phyloP scores from a whole-genome alignment of 805 yeast species.

The Yamadazyma sp. region DNA sequence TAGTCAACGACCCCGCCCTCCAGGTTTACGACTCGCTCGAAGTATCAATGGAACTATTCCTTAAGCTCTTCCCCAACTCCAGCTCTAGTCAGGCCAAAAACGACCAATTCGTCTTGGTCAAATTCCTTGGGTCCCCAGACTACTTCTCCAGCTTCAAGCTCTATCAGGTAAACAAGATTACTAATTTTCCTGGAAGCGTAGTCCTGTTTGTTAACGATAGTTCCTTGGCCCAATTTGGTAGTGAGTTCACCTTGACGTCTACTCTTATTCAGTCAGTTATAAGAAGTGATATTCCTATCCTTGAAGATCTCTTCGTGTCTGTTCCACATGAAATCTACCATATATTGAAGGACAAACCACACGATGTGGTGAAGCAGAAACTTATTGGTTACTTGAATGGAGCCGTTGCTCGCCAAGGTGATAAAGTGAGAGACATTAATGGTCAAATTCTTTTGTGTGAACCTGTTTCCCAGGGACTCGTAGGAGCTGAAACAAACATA shows the following conservation, averaged over 20 bases:
- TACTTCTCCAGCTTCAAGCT: conserved; percentile 32
- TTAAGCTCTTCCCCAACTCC: conserved; percentile 29
- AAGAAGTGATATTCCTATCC: conserved; percentile 31
- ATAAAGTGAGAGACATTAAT: conserved; percentile 41
- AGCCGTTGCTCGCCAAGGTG: conserved; percentile 41
- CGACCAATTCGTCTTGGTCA: conserved; percentile 30
- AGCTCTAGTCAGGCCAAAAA: conserved; percentile 4
- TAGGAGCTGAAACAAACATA: conserved; percentile 49
- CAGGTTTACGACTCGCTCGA: conserved; percentile 28
- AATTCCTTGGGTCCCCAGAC: conserved; percentile 41
- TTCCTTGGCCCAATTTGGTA: conserved; percentile 29
- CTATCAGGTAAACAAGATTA: conserved; percentile 35
- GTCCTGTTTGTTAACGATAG: conserved; percentile 42
- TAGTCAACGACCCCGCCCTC: conserved; percentile 31
- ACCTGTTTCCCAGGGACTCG: conserved; percentile 68
- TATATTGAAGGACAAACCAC: conserved; percentile 32
- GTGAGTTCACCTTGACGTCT: conserved; percentile 42
- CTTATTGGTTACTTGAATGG: conserved; percentile 27
- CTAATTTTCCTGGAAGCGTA: conserved; percentile 24
- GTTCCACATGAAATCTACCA: conserved; percentile 45
- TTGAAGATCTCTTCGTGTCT: conserved; percentile 46
- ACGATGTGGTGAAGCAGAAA: conserved; percentile 33
- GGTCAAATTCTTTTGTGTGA: conserved; percentile 63
- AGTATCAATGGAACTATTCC: conserved; percentile 34
- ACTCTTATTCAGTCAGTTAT: conserved; percentile 39